These are phyloP conservation scores for Zasmidium angulare DNA, from an alignment of 2,329 filamentous ascomycete genomes.

Conservation along the genomic window DNA sequence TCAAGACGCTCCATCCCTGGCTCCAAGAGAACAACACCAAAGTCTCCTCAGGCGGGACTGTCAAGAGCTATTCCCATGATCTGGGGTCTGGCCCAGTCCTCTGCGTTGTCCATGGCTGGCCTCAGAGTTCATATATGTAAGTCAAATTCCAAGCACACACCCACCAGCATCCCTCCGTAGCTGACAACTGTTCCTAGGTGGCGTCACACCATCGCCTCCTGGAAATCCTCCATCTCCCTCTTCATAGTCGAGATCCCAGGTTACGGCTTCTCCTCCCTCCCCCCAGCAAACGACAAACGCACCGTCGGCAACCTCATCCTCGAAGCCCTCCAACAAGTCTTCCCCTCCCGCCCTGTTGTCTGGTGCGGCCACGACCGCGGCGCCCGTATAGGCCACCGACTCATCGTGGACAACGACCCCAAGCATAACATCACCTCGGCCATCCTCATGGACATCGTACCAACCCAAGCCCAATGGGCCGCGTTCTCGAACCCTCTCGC, in stretches of 20 bases:
- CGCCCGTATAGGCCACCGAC: conserved; percentile 50
- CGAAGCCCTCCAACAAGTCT: conserved; percentile 37
- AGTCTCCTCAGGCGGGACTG: conserved; percentile 29
- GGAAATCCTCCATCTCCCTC: conserved; percentile 43
- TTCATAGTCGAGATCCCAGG: conserved; percentile 51
- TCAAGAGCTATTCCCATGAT: conserved; percentile 37
- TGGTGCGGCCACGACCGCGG: conserved; percentile 53
- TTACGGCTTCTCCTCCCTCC: conserved; percentile 45
- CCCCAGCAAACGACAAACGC: conserved; percentile 40
- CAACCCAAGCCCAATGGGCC: conserved; percentile 48
- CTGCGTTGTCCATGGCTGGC: conserved; percentile 50
- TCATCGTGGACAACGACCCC: conserved; percentile 44
- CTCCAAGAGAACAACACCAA: conserved; percentile 29
- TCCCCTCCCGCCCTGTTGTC: conserved; percentile 41
- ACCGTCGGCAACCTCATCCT: conserved; percentile 46
- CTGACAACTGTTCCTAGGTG: conserved; percentile 21
- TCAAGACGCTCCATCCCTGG: conserved; percentile 32
- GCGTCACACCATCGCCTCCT: conserved; percentile 38
- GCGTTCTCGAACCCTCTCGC: conserved; percentile 41
- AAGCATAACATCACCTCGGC: conserved; percentile 40
- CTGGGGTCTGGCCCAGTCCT: conserved; percentile 38
- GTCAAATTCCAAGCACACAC: no score
- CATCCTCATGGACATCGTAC: conserved; percentile 52
- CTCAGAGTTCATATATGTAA: conserved; percentile 42
- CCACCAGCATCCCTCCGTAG: not conserved